A percentile compares a stretch with the other conserved stretches of the same genome.
phyloP scores from a whole-genome alignment of 2,329 filamentous ascomycete species.

The Tolypocladium nubicola region DNA sequence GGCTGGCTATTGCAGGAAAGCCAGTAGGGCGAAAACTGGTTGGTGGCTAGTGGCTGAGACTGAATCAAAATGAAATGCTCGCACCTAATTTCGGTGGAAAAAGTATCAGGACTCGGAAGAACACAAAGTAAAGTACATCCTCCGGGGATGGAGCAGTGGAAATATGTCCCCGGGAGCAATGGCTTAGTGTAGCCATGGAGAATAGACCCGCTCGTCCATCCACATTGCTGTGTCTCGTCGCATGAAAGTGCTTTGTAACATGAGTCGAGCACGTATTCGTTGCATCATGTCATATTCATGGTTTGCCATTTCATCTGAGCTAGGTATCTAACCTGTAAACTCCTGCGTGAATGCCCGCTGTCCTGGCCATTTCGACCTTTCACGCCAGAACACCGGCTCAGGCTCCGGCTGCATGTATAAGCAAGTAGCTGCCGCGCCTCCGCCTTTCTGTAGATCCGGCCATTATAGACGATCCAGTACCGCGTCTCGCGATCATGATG shows the following conservation, averaged over 20 bases:
- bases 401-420: background rate
- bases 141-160: background rate
- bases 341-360: background rate
- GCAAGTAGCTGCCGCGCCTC: background rate
- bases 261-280: background rate
- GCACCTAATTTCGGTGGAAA: background rate
- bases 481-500: background rate
- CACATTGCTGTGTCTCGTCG: background rate
- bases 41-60: background rate
- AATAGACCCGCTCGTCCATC: slow-evolving; percentile 3
- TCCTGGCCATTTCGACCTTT: background rate
- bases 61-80: background rate
- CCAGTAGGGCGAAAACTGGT: background rate
- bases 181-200: slow-evolving; percentile 1
- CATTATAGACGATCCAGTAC: background rate
- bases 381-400: background rate
- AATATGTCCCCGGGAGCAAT: background rate
- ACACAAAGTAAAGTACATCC: slow-evolving; percentile 1
- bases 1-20: background rate
- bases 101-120: background rate
- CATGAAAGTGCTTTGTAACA: background rate
- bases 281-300: background rate
- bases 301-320: background rate
- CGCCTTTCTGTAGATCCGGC: background rate
- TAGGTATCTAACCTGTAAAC: background rate